Evolutionary conservation across 169 alveolate genomes (phyloP).

Genomic region (Plasmodium adleri): DNA sequence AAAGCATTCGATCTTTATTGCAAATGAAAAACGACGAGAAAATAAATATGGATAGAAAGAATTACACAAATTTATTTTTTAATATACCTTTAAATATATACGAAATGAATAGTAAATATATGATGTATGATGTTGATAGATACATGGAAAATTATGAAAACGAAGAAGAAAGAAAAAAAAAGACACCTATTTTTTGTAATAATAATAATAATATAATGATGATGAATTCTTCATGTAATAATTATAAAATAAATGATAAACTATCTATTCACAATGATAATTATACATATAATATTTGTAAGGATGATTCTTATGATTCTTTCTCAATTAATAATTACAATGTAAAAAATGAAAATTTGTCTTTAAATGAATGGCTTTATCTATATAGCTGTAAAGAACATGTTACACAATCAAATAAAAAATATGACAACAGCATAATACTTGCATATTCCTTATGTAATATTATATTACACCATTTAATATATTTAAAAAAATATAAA

Average conservation of each 20-base stretch:
- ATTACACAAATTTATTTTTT: slow-evolving; percentile 22
- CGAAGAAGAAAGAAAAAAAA: neutral
- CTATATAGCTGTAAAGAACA: slow-evolving; percentile 17
- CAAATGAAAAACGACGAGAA: too few species aligned
- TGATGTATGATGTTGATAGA: neutral
- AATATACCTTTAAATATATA: slow-evolving; percentile 47
- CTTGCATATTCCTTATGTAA: slow-evolving; percentile 70
- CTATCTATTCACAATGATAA: neutral
- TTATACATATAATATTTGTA: neutral
- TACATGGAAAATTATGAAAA: neutral
- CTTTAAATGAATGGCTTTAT: slow-evolving; percentile 57
- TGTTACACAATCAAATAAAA: slow-evolving; percentile 7
- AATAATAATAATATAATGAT: neutral
- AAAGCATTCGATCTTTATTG: neutral
- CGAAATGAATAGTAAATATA: slow-evolving; percentile 12
- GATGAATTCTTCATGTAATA: neutral
- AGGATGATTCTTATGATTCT: neutral
- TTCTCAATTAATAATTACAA: neutral
- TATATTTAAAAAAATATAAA: slow-evolving; percentile 51
- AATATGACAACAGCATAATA: slow-evolving; percentile 19
- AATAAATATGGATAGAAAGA: neutral
- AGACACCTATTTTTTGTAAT: neutral
- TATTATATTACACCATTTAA: slow-evolving; percentile 51
- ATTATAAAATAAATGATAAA: neutral
- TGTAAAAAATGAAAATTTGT: neutral